Evolutionary conservation across 805 yeast genomes (phyloP).

Genomic region (Ogataea minuta): DNA sequence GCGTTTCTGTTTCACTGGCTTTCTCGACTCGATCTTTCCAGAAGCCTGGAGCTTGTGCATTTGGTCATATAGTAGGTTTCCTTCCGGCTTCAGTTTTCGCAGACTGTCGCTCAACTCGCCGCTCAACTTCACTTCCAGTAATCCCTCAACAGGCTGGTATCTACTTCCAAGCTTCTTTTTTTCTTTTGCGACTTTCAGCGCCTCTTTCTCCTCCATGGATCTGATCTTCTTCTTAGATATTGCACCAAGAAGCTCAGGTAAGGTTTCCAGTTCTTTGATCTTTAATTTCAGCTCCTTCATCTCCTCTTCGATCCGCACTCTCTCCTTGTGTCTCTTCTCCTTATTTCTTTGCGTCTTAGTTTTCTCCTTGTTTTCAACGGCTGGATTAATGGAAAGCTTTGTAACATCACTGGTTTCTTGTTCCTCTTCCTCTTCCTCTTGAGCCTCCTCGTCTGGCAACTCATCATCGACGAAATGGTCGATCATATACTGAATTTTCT

Average conservation of each 20-base stretch:
- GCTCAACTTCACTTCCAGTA: constrained; percentile 76
- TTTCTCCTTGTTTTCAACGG: constrained; percentile 66
- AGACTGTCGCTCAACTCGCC: constrained; percentile 86
- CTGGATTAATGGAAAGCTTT: constrained; percentile 67
- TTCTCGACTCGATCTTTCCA: constrained; percentile 85
- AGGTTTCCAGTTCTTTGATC: constrained; percentile 54
- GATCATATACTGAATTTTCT: constrained; percentile 63
- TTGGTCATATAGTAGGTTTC: constrained; percentile 78
- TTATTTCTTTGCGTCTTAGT: constrained; percentile 76
- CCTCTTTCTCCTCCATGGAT: constrained; percentile 19
- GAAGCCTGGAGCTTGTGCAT: constrained; percentile 77
- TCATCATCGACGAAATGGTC: constrained; percentile 60
- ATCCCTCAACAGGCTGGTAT: constrained; percentile 40
- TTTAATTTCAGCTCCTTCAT: constrained; percentile 55
- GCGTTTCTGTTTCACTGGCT: constrained; percentile 62
- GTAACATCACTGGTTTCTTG: constrained; percentile 35
- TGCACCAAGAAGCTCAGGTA: constrained; percentile 41
- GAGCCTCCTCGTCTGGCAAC: constrained; percentile 43
- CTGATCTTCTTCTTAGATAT: constrained; percentile 7
- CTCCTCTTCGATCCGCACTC: constrained; percentile 52
- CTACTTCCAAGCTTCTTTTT: constrained; percentile 42
- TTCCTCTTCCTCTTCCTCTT: constrained; percentile 38
- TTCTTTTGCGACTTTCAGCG: constrained; percentile 29
- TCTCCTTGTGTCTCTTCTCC: constrained; percentile 60
- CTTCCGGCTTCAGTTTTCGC: constrained; percentile 86